phyloP scores from a whole-genome alignment of 768 basidiomycete genomes.

The Calocybe cyanea region DNA sequence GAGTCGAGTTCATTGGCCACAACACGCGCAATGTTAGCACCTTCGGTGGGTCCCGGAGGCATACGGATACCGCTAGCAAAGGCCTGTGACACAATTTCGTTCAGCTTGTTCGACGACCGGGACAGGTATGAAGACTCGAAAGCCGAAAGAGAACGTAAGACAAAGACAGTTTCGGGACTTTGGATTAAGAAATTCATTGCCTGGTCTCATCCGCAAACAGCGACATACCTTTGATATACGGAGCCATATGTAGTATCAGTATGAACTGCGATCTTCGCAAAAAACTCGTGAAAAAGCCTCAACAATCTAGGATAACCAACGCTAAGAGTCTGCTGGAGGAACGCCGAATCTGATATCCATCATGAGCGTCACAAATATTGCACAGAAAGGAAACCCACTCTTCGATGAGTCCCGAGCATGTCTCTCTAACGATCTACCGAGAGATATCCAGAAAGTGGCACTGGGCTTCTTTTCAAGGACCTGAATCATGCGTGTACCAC shows the following conservation, averaged over 20 bases:
- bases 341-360: conserved; percentile 65
- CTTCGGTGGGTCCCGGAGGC: conserved; percentile 75
- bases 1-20: conserved; percentile 91
- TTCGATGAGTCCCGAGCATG: conserved; percentile 77
- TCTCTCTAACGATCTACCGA: conserved; percentile 79
- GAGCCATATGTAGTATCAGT: conserved; percentile 91
- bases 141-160: conserved; percentile 76
- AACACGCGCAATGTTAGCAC: conserved; percentile 68
- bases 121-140: conserved; percentile 90
- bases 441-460: conserved; percentile 83
- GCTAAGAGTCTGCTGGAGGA: conserved; percentile 86
- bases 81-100: conserved; percentile 75
- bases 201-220: conserved; percentile 2
- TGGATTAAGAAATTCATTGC: conserved; percentile 4
- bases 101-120: conserved; percentile 77
- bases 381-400: conserved; percentile 38
- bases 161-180: conserved; percentile 89
- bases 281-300: conserved; percentile 94
- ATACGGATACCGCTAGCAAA: conserved; percentile 67
- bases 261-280: conserved; percentile 90
- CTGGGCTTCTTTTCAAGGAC: conserved; percentile 89
- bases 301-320: conserved; percentile 84
- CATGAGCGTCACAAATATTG: neutral
- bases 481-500: conserved; percentile 30
- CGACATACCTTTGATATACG: conserved; percentile 70